Base-by-base conservation (phyloP, 805 yeast species). In the Ogataea henricii region DNA sequence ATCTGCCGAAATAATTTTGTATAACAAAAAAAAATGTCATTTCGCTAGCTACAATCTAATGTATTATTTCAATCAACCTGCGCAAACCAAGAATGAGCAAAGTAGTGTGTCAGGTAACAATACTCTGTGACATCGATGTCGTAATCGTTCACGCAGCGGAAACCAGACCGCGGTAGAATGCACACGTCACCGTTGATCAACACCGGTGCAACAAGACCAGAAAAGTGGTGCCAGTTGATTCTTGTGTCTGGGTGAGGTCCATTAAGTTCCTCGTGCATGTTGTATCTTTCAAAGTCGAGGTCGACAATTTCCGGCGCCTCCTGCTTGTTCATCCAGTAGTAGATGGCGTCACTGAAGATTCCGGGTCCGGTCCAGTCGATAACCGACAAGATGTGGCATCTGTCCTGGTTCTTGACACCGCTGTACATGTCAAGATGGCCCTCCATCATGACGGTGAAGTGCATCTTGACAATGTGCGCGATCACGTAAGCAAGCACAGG, bases 311-410 rank as follows among this genome's bases (percentile, higher is more conserved):
- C 51, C 5, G 48, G 51, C 9, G 27, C 30, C 18, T 45, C 45
- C 21, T 55, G 55, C 12, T 25, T n/a, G 53, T 73, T 49, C 61
- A 78, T 78, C 56, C 78, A 61, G 58, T 76, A 77, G 65, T 78
- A 69, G 8, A 78, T 62, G 3, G 69, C 69, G 48, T 77, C 96
- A 0, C 96, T 89, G 82, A 89, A 91, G 21, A 87, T 78, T 1
- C 94, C 96, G 0, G 97, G 95, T 1, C 97, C 97, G 0, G 97
- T 87, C 95, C 95, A 88, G 59, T 86, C 79, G 87, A 87, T 85
- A 48, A 87, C 81, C 57, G 83, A 86, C 21, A 81, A 78, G 13
- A 89, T 89, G 13, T 76, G 72, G 51, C 82, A 81, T 7, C 83
- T 80, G 26, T 71, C 62, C 0, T 76, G 67, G 41, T 72, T 57